Conservation (phyloP, 1,139 yeast genomes). For the Komagataea norvegica region DNA sequence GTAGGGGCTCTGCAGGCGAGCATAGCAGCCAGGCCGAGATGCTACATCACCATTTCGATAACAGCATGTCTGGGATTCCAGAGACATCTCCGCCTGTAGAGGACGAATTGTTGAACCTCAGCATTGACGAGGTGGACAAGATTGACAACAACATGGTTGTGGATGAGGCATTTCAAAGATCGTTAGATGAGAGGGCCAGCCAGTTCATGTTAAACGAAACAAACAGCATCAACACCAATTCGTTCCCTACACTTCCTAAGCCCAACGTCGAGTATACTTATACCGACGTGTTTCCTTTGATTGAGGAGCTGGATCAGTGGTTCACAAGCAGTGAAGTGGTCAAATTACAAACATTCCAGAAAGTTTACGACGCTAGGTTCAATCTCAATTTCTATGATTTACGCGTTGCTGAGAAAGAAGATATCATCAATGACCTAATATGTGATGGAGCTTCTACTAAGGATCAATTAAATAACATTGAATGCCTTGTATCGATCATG, state of each 20-base stretch:
- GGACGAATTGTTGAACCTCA: constrained; percentile 2
- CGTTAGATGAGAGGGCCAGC: constrained; percentile 32
- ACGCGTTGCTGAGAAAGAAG: constrained; percentile 21
- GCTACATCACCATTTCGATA: neutral
- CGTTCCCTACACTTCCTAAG: constrained; percentile 28
- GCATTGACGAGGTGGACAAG: constrained; percentile 22
- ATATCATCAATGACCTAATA: constrained; percentile 14
- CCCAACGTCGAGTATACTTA: constrained; percentile 45
- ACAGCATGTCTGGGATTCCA: neutral
- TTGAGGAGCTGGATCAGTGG: constrained; percentile 59
- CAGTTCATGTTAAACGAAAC: constrained; percentile 25
- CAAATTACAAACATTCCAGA: constrained; percentile 17
- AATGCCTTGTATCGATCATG: constrained; percentile 33
- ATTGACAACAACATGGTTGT: constrained; percentile 33
- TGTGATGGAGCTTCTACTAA: neutral
- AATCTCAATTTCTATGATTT: constrained; percentile 15
- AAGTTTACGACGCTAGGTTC: constrained; percentile 8
- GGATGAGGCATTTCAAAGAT: constrained; percentile 32
- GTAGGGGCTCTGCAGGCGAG: constrained; percentile 3
- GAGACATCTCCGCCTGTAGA: neutral
- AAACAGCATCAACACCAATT: constrained; percentile 11
- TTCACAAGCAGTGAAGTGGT: constrained; percentile 48
- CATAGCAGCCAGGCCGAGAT: neutral
- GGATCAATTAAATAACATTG: constrained; percentile 8
- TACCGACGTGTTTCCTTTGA: constrained; percentile 38